Percentiles rank a stretch among this genome's conserved stretches.
These are phyloP conservation scores for Globisporangium nodosum DNA, from an alignment of 352 stramenopile species.

Conservation along the genomic window DNA sequence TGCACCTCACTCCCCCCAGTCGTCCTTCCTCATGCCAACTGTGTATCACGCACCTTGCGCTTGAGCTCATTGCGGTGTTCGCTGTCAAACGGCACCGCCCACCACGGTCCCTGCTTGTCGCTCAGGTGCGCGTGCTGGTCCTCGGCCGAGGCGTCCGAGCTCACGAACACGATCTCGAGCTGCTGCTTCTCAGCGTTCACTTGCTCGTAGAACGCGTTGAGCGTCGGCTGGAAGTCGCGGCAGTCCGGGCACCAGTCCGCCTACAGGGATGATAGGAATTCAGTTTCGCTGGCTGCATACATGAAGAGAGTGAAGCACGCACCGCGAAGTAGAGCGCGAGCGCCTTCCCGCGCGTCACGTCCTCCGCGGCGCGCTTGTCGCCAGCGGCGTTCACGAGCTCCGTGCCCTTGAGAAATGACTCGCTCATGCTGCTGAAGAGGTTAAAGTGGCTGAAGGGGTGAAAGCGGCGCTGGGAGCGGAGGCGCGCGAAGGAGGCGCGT, in stretches of 20 bases:
- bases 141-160: conserved; percentile 52
- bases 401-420: conserved; percentile 37
- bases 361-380: conserved; percentile 37
- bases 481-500: neutral
- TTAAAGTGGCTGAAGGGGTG: neutral
- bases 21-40: neutral
- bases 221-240: conserved; percentile 63
- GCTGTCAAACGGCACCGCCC: conserved; percentile 67
- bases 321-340: conserved; percentile 80
- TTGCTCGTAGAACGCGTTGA: conserved; percentile 69
- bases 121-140: conserved; percentile 61
- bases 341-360: conserved; percentile 39
- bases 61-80: conserved; percentile 64
- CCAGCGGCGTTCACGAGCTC: conserved; percentile 53
- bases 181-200: conserved; percentile 29
- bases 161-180: conserved; percentile 76
- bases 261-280: conserved; percentile 13
- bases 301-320: neutral
- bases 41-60: conserved; percentile 41
- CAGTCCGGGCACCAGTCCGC: conserved; percentile 84
- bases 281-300: too few relatives aligned
- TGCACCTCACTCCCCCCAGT: neutral
- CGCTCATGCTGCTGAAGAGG: conserved; percentile 24
- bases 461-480: neutral
- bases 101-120: conserved; percentile 73